Conservation (phyloP, 2,329 filamentous ascomycete species). For the Colletotrichum sp. region DNA sequence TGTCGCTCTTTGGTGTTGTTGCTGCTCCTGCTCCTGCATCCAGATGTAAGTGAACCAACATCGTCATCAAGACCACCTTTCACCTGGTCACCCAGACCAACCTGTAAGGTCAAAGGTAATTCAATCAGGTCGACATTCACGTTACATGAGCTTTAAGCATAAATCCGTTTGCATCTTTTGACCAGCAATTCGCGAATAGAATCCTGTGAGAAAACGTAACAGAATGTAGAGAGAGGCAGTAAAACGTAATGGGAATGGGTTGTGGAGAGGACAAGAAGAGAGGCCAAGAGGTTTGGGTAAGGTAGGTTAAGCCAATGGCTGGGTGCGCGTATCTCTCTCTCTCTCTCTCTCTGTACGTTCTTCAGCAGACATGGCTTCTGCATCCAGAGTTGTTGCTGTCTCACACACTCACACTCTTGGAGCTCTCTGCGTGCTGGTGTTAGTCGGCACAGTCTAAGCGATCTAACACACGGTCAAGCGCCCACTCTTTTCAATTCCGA, state of each 20-base stretch:
- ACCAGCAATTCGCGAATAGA: neutral
- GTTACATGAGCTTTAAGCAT: neutral
- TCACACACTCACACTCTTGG: neutral
- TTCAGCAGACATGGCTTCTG: neutral
- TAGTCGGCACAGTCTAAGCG: conserved; percentile 1
- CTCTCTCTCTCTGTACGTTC: neutral
- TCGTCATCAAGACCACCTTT: neutral
- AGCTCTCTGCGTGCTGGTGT: neutral
- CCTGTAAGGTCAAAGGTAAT: neutral
- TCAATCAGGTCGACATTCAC: neutral
- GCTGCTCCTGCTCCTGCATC: neutral
- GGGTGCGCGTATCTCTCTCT: neutral
- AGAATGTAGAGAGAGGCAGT: neutral
- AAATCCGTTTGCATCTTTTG: neutral
- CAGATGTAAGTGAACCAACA: neutral
- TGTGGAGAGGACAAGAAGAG: neutral
- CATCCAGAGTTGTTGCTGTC: neutral
- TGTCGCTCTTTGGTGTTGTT: neutral
- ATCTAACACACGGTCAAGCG: neutral
- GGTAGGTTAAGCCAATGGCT: neutral
- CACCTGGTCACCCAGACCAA: neutral
- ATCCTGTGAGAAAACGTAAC: neutral
- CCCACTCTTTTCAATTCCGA: conserved; percentile 4
- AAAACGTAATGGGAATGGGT: neutral
- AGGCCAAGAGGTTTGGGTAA: neutral